These are phyloP conservation scores for Croton setiger DNA, from an alignment of 441 rosid species.

Conservation along the genomic window DNA sequence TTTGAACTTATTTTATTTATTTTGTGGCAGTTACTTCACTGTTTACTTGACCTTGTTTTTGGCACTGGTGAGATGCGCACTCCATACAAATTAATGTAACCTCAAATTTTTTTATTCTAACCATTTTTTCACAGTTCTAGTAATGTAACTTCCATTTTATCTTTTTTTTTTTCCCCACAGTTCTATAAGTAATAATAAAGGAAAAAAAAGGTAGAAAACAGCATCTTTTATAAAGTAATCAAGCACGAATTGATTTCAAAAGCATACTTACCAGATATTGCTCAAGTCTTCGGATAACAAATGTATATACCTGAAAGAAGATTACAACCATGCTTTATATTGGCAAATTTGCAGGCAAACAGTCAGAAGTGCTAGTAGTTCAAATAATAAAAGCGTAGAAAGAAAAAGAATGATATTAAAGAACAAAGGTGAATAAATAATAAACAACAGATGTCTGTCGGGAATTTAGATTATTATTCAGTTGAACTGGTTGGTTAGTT, in stretches of 20 bases:
- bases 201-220: not conserved
- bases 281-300: constrained; percentile 90
- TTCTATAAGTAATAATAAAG: not conserved
- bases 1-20: not conserved
- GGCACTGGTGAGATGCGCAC: not conserved
- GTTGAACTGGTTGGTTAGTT: too few species aligned
- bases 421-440: not conserved
- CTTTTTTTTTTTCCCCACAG: constrained; percentile 1
- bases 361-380: constrained; percentile 7
- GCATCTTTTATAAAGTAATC: not conserved
- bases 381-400: too few species aligned
- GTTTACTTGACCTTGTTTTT: not conserved
- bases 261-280: constrained; percentile 73
- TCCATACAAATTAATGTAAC: not conserved
- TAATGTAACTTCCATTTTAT: not conserved
- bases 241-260: constrained; percentile 13
- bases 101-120: too few species aligned
- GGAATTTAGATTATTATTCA: too few species aligned
- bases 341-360: not conserved
- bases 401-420: not conserved
- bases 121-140: not conserved
- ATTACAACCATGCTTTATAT: constrained; percentile 5
- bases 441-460: not conserved
- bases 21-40: not conserved
- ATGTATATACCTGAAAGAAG: constrained; percentile 56